Base-by-base conservation (phyloP, 371 early-diverging fungal species). In the Zancudomyces culisetae region DNA sequence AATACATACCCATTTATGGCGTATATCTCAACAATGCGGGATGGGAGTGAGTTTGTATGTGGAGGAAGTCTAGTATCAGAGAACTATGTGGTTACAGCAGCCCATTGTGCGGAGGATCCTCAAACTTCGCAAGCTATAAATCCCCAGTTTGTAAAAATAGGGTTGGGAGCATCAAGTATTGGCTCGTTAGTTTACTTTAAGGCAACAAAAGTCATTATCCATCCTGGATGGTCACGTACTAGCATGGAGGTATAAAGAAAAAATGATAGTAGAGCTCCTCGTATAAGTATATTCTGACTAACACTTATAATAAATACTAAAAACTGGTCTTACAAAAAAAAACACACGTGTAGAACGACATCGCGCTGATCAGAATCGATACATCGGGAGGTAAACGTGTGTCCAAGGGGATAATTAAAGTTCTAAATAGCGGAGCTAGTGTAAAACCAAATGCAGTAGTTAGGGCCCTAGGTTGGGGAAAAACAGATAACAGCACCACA, bases 261-360 rank as follows among this genome's bases (percentile, higher is more conserved):
- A n/a, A n/a, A n/a, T n/a, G n/a, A n/a, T n/a, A n/a, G n/a, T n/a
- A n/a, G n/a, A n/a, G n/a, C n/a, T n/a, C n/a, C n/a, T n/a, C n/a
- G n/a, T n/a, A n/a, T n/a, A n/a, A n/a, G n/a, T n/a, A n/a, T n/a
- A n/a, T n/a, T n/a, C n/a, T n/a, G n/a, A n/a, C n/a, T n/a, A n/a
- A n/a, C n/a, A n/a, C n/a, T n/a, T n/a, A n/a, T n/a, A n/a, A n/a
- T n/a, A n/a, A n/a, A n/a, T n/a, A n/a, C n/a, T n/a, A n/a, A n/a
- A n/a, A n/a, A n/a, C n/a, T n/a, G n/a, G n/a, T n/a, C n/a, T n/a
- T n/a, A n/a, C n/a, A n/a, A n/a, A n/a, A n/a, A n/a, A n/a, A n/a
- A n/a, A n/a, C n/a, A n/a, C n/a, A n/a, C 26, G 15, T 47, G 26
- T 13, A 47, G 24, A 47, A 47, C 28, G 48, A 47, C n/a, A 47